Percentiles rank a stretch among this genome's conserved stretches.
These are phyloP conservation scores for Cydonia oblonga DNA, from an alignment of 331 rosid genomes.

Conservation along the genomic window DNA sequence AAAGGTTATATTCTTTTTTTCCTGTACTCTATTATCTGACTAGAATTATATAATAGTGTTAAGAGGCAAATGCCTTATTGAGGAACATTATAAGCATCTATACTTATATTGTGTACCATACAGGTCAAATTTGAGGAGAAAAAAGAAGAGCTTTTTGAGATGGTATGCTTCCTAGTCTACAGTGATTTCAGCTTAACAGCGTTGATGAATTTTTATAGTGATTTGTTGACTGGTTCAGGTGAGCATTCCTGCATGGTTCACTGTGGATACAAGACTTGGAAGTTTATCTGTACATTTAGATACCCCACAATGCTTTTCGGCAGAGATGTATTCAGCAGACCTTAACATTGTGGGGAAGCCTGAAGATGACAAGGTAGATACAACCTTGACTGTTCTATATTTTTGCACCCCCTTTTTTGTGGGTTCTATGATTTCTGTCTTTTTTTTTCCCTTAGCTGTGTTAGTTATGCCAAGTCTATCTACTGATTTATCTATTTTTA, in stretches of 20 bases:
- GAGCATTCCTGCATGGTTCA: constrained; percentile 95
- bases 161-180: constrained; percentile 39
- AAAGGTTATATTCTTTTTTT: constrained; percentile 45
- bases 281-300: constrained; percentile 93
- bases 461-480: background rate
- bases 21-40: background rate
- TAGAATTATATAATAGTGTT: constrained; percentile 10
- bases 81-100: constrained; percentile 1
- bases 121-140: constrained; percentile 92
- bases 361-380: constrained; percentile 92
- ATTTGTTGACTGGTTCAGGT: constrained; percentile 52
- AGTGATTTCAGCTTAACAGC: background rate
- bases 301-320: constrained; percentile 90
- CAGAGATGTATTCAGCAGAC: constrained; percentile 95
- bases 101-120: constrained; percentile 22
- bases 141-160: constrained; percentile 88
- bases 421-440: background rate
- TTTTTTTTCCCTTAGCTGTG: background rate
- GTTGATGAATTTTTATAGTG: constrained; percentile 7
- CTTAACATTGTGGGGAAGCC: constrained; percentile 86
- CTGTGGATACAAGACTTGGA: constrained; percentile 96
- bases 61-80: background rate
- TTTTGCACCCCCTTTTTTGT: background rate
- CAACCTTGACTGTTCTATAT: constrained; percentile 6
- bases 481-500: background rate